A percentile compares a stretch with the other conserved stretches of the same genome.
These are phyloP conservation scores for Pythium coloratum DNA, from an alignment of 352 stramenopile genomes.

Conservation along the genomic window DNA sequence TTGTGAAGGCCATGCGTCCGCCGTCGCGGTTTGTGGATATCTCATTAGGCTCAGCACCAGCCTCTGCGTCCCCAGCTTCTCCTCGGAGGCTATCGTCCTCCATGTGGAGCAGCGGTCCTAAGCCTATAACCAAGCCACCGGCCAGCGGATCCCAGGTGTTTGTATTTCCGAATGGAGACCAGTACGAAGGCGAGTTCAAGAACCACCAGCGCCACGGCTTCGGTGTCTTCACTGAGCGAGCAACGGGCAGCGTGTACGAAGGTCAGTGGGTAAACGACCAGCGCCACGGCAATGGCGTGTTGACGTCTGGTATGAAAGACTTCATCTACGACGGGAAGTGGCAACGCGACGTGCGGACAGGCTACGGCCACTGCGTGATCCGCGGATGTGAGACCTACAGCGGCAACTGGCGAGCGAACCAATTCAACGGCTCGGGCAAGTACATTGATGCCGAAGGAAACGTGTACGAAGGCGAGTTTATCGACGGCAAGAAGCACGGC, in stretches of 20 bases:
- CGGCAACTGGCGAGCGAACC: conserved; percentile 65
- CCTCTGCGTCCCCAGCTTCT: neutral
- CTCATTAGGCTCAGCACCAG: conserved; percentile 30
- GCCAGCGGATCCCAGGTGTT: conserved; percentile 38
- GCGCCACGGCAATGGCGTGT: conserved; percentile 60
- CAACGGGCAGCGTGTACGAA: conserved; percentile 70
- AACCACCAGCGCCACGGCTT: conserved; percentile 47
- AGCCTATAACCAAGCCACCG: conserved; percentile 13
- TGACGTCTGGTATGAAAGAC: conserved; percentile 71
- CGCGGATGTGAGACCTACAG: conserved; percentile 74
- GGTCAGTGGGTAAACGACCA: conserved; percentile 62
- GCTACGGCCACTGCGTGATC: conserved; percentile 78
- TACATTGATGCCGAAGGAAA: conserved; percentile 81
- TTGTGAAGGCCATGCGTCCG: conserved; percentile 42
- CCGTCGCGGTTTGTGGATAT: conserved; percentile 68
- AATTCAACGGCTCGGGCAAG: conserved; percentile 76
- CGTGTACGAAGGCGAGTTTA: conserved; percentile 85
- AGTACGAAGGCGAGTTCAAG: conserved; percentile 72
- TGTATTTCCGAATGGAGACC: conserved; percentile 65
- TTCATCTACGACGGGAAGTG: conserved; percentile 86
- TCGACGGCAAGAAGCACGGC: conserved; percentile 70
- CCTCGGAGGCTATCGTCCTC: neutral
- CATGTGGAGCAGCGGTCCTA: neutral
- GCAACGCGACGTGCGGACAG: conserved; percentile 52
- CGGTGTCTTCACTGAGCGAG: conserved; percentile 59